phyloP scores from a whole-genome alignment of 2,329 filamentous ascomycete species.

The Plectosphaerella cucumerina region DNA sequence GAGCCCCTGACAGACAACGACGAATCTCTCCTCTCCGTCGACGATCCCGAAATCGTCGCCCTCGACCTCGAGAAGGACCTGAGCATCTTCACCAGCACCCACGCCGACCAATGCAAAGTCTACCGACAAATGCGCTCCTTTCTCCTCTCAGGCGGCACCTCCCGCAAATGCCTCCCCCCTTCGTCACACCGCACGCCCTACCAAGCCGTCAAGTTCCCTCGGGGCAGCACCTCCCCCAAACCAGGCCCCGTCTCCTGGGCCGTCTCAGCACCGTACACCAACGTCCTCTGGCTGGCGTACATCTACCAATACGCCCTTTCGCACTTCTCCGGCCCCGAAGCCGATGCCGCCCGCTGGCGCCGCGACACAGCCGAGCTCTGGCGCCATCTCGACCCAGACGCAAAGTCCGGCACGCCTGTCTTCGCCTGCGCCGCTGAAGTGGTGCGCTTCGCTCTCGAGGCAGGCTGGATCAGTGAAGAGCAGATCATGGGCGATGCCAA shows the following conservation, averaged over 20 bases:
- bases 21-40: conserved; percentile 20
- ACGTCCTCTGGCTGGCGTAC: conserved; percentile 62
- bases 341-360: conserved; percentile 41
- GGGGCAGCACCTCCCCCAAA: conserved; percentile 21
- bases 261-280: conserved; percentile 55
- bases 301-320: conserved; percentile 49
- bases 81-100: conserved; percentile 55
- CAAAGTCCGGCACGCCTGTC: conserved; percentile 39
- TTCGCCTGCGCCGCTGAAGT: conserved; percentile 54
- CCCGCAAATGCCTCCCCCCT: conserved; percentile 42
- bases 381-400: conserved; percentile 48
- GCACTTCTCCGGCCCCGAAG: conserved; percentile 43
- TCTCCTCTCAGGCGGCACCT: conserved; percentile 40
- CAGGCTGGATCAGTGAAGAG: conserved; percentile 51
- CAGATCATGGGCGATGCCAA: conserved; percentile 40
- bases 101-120: conserved; percentile 55
- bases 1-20: conserved; percentile 27
- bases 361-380: conserved; percentile 48
- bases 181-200: conserved; percentile 43
- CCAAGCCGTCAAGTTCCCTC: conserved; percentile 16
- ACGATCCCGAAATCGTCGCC: conserved; percentile 36
- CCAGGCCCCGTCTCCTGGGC: conserved; percentile 48
- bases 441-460: conserved; percentile 52
- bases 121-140: conserved; percentile 62
- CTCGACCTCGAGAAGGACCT: conserved; percentile 59